Conservation (phyloP, 2,329 filamentous ascomycete species). For the Elsinoe perseae region DNA sequence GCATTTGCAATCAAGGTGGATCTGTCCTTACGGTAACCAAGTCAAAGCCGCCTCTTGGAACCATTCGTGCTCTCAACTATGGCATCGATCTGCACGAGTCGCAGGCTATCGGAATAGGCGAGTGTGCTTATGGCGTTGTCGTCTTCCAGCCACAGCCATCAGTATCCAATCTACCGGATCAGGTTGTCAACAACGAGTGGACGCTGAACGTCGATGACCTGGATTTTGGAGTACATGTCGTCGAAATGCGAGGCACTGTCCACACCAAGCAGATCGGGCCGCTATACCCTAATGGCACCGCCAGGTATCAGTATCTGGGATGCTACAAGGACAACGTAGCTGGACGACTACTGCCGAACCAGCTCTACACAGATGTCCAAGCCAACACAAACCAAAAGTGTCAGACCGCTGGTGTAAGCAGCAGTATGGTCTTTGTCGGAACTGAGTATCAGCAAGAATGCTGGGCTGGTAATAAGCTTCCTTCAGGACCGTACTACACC, state of each 20-base stretch:
- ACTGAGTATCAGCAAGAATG: conserved; percentile 14
- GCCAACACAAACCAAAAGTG: conserved; percentile 27
- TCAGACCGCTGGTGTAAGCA: conserved; percentile 25
- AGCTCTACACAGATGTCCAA: conserved; percentile 21
- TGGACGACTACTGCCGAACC: conserved; percentile 27
- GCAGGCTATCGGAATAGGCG: conserved; percentile 24
- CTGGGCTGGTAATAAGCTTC: conserved; percentile 13
- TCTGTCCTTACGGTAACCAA: conserved; percentile 34
- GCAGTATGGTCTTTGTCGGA: conserved; percentile 23
- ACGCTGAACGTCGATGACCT: conserved; percentile 38
- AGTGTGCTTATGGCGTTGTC: conserved; percentile 27
- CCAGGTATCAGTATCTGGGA: conserved; percentile 27
- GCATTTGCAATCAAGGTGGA: conserved; percentile 34
- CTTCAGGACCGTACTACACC: conserved; percentile 22
- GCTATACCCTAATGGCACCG: conserved; percentile 24
- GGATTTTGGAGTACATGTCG: conserved; percentile 34
- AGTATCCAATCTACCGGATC: conserved; percentile 24
- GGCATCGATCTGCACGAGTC: conserved; percentile 26
- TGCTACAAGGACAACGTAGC: conserved; percentile 28
- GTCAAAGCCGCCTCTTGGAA: conserved; percentile 30
- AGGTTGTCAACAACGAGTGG: conserved; percentile 28
- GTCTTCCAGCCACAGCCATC: conserved; percentile 23
- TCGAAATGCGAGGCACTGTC: conserved; percentile 30
- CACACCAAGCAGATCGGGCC: conserved; percentile 33
- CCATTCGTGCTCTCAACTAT: conserved; percentile 18